Percentiles rank a stretch among this genome's conserved stretches.
Evolutionary conservation across 345 rosid genomes (phyloP).

Genomic region (Citrus inodora): DNA sequence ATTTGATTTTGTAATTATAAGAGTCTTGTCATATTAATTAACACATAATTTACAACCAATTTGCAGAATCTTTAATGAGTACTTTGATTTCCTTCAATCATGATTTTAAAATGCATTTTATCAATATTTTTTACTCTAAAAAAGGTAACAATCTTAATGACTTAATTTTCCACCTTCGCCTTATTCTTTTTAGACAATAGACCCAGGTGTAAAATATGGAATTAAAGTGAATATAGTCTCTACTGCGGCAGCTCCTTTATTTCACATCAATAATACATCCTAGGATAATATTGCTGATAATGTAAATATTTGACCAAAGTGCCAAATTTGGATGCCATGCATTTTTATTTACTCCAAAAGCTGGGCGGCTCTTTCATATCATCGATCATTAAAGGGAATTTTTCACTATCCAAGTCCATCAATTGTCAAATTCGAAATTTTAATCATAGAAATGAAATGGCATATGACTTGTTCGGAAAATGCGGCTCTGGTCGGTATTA

Average conservation of each 20-base stretch:
- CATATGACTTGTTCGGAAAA: not conserved
- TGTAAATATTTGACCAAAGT: not conserved
- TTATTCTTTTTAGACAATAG: not conserved
- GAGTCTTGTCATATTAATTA: too few relatives aligned
- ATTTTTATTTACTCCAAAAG: not conserved
- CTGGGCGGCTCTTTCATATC: not conserved
- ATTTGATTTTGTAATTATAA: too few relatives aligned
- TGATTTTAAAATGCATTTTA: too few relatives aligned
- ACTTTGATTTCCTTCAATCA: too few relatives aligned
- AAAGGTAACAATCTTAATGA: accelerated
- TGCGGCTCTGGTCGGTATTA: not conserved
- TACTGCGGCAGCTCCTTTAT: not conserved
- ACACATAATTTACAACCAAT: too few relatives aligned
- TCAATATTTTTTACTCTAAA: too few relatives aligned
- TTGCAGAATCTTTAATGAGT: too few relatives aligned
- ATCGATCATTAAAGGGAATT: not conserved
- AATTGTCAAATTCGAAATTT: not conserved
- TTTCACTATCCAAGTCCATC: not conserved
- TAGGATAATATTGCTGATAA: not conserved
- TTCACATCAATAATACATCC: not conserved
- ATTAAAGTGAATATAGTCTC: not conserved
- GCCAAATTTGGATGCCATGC: not conserved
- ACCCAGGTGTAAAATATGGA: not conserved
- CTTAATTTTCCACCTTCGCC: not conserved
- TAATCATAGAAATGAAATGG: not conserved